Evolutionary conservation across 768 basidiomycete genomes (phyloP).

Genomic region (Tricholomella constricta): DNA sequence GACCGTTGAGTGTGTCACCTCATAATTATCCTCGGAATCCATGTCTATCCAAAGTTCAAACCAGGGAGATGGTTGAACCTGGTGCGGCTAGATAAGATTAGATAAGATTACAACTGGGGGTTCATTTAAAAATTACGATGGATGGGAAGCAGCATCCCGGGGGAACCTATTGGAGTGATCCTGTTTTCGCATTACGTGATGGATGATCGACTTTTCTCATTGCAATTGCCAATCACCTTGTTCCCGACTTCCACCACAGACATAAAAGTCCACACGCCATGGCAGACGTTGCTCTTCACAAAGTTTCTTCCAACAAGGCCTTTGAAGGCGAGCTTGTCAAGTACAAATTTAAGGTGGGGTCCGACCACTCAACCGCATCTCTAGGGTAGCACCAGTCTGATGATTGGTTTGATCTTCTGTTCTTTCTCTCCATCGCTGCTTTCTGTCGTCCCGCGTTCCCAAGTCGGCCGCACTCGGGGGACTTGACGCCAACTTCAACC

Average conservation of each 20-base stretch:
- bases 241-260: neutral
- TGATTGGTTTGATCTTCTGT: neutral
- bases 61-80: neutral
- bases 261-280: constrained; percentile 7
- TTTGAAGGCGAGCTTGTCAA: constrained; percentile 83
- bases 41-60: neutral
- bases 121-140: neutral
- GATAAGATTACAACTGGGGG: constrained; percentile 4
- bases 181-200: constrained; percentile 12
- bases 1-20: constrained; percentile 9
- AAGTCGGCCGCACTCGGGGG: constrained; percentile 75
- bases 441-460: neutral
- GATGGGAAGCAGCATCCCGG: no score
- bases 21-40: neutral
- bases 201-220: constrained; percentile 3
- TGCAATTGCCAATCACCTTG: neutral
- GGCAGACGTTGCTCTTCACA: constrained; percentile 44
- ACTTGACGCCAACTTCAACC: constrained; percentile 76
- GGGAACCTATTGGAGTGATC: neutral
- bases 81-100: neutral
- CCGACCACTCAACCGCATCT: constrained; percentile 1
- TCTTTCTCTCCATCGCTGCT: neutral
- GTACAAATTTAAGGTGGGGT: constrained; percentile 76
- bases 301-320: constrained; percentile 74
- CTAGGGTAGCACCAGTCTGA: constrained; percentile 3